phyloP scores from a whole-genome alignment of 768 basidiomycete genomes.

The Tricholoma terreum region DNA sequence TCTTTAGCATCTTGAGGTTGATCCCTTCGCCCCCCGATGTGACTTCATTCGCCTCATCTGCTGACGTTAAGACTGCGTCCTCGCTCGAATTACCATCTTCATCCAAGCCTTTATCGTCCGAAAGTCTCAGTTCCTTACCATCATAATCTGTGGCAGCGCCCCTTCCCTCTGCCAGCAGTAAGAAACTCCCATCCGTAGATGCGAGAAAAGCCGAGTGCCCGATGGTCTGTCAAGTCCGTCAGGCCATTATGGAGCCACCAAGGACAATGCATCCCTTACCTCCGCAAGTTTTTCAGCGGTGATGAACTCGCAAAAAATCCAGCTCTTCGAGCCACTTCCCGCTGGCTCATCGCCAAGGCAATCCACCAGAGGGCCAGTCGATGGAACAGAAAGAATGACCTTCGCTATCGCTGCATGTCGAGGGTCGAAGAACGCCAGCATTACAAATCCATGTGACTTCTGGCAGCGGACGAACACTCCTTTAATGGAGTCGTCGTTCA shows the following conservation, averaged over 20 bases:
- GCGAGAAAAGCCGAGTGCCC: slow-evolving; percentile 52
- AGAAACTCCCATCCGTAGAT: slow-evolving; percentile 51
- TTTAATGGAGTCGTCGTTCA: slow-evolving; percentile 39
- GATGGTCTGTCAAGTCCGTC: slow-evolving; percentile 39
- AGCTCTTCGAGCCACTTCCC: slow-evolving; percentile 22
- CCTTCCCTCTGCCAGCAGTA: slow-evolving; percentile 39
- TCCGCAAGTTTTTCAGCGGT: slow-evolving; percentile 42
- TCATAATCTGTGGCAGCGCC: slow-evolving; percentile 14
- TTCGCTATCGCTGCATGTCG: slow-evolving; percentile 51
- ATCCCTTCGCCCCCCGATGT: slow-evolving; percentile 7
- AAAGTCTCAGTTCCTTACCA: slow-evolving; percentile 5
- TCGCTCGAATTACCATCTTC: slow-evolving; percentile 2
- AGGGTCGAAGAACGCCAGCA: slow-evolving; percentile 60
- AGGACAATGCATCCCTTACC: slow-evolving; percentile 27
- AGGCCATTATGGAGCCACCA: slow-evolving; percentile 8
- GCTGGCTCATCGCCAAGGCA: slow-evolving; percentile 28
- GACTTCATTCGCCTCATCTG: neutral
- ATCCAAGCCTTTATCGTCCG: slow-evolving; percentile 6
- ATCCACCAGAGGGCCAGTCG: slow-evolving; percentile 24
- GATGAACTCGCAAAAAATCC: slow-evolving; percentile 43
- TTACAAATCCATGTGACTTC: slow-evolving; percentile 47
- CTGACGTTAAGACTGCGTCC: slow-evolving; percentile 3
- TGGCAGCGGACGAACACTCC: slow-evolving; percentile 55
- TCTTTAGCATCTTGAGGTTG: slow-evolving; percentile 28
- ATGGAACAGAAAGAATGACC: slow-evolving; percentile 32